These are phyloP conservation scores for Plasmodium falciparum DNA, from an alignment of 169 alveolate species.

Conservation along the genomic window DNA sequence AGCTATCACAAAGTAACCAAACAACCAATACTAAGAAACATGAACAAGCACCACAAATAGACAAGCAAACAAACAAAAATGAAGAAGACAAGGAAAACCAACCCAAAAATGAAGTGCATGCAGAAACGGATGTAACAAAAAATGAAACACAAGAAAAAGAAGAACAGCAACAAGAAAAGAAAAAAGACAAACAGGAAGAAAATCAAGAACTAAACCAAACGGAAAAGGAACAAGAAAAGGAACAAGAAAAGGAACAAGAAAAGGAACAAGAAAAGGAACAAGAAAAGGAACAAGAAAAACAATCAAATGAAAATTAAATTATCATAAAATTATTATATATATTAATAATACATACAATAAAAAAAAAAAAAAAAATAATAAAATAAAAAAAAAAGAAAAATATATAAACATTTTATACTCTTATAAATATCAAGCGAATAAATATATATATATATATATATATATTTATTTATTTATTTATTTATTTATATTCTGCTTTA, in stretches of 20 bases:
- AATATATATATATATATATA: background rate
- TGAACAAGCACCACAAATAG: constrained; percentile 6
- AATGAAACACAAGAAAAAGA: background rate
- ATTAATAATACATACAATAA: too few species aligned
- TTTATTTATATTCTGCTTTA: background rate
- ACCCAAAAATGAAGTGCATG: background rate
- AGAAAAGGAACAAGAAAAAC: too few species aligned
- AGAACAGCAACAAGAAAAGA: background rate
- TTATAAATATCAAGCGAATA: background rate
- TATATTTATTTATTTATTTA: background rate
- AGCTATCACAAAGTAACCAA: constrained; percentile 35
- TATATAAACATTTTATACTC: too few species aligned
- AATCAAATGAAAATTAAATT: too few species aligned
- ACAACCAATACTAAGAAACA: constrained; percentile 11
- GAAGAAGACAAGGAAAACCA: background rate
- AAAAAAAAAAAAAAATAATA: too few species aligned
- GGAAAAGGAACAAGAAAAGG: background rate
- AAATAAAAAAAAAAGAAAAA: too few species aligned
- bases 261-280: too few species aligned
- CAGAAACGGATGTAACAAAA: background rate
- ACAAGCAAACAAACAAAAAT: background rate
- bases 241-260: background rate
- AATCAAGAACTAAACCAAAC: constrained; percentile 10
- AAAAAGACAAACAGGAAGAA: constrained; percentile 12
- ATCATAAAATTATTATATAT: too few species aligned